phyloP scores from a whole-genome alignment of 2,329 filamentous ascomycete genomes.

The Ustilaginoidea virens region DNA sequence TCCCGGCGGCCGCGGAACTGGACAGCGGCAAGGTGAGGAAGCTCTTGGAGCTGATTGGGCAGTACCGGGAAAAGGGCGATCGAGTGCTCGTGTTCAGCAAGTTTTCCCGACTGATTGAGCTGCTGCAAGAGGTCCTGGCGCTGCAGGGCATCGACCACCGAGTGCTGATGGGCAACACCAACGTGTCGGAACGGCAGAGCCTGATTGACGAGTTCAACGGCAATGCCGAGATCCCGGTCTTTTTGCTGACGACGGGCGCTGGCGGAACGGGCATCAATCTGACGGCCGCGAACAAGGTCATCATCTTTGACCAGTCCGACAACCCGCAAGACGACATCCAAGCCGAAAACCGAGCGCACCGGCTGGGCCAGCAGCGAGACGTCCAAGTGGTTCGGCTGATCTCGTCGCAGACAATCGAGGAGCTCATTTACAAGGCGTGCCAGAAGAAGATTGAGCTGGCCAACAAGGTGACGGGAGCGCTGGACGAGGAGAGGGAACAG shows the following conservation, averaged over 20 bases:
- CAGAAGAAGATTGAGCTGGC: slow-evolving; percentile 89
- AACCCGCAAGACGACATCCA: slow-evolving; percentile 98
- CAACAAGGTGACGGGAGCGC: slow-evolving; percentile 33
- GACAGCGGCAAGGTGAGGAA: slow-evolving; percentile 72
- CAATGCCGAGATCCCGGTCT: slow-evolving; percentile 66
- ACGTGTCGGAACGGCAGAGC: slow-evolving; percentile 68
- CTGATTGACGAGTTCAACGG: slow-evolving; percentile 78
- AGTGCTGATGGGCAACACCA: slow-evolving; percentile 73
- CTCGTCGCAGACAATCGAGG: slow-evolving; percentile 70
- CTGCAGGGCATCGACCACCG: slow-evolving; percentile 60
- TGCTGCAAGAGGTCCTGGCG: slow-evolving; percentile 69
- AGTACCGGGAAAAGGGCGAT: slow-evolving; percentile 68
- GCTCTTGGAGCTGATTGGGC: slow-evolving; percentile 56
- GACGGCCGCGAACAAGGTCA: slow-evolving; percentile 88
- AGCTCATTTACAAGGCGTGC: slow-evolving; percentile 81
- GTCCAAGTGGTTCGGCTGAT: slow-evolving; percentile 86
- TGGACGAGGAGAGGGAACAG: slow-evolving; percentile 16
- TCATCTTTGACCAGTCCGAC: slow-evolving; percentile 95
- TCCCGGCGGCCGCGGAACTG: slow-evolving; percentile 36
- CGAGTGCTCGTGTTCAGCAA: slow-evolving; percentile 84
- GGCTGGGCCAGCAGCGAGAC: slow-evolving; percentile 77
- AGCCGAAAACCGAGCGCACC: slow-evolving; percentile 90
- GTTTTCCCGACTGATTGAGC: slow-evolving; percentile 82
- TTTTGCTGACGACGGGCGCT: slow-evolving; percentile 83
- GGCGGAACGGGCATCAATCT: slow-evolving; percentile 96